Base-by-base conservation (phyloP, 2,329 filamentous ascomycete genomes). In the Penicillium hordei region DNA sequence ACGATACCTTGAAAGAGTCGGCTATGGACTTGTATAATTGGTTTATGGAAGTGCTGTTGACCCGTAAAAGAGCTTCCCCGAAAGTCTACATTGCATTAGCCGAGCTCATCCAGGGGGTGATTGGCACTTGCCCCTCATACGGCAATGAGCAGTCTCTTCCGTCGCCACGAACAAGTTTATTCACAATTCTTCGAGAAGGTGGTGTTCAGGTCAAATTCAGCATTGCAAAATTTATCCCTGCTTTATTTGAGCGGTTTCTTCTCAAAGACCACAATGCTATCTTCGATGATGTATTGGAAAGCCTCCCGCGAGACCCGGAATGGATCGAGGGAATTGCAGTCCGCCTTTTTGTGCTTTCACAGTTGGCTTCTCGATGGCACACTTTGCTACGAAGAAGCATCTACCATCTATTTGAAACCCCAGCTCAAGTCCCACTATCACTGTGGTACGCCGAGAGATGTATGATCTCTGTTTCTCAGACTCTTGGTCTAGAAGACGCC, bases 351-450 rank as follows among this genome's bases (percentile, higher is more conserved):
- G 85, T 91, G 9, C 78, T 97, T 12, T 85, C 89, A 1, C 86
- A 86, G 55, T 78, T 99, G 57, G 94, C 90, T 25, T 90, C 91
- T 31, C 78, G 81, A 50, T 97, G 93, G 90, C 87, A 91, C 58
- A 96, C 93, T 0, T 81, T 97, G 21, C 81, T 97, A 43, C 88
- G 93, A 51, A 86, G 89, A 62, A 92, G 91, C 63, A 89, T 96
- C 19, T 99, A 97, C 72, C 89, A 94, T 72, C 92, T 97, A 23
- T 96, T 97, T 66, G 94, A 97, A 72, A 91, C 89, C 0, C 90
- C 93, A 1, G 91, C 89, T 1, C 86, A 86, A 56, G 85, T 96
- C 15, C 76, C 82, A 3, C 75, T 78, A 12, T 89, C 89, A 7
- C 80, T 82, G 21, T 78, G 81, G 21, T 89, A 97, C 75, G 93